These are phyloP conservation scores for Pseudonitzschia delicatissima DNA, from an alignment of 108 stramenopile species.

Conservation along the genomic window DNA sequence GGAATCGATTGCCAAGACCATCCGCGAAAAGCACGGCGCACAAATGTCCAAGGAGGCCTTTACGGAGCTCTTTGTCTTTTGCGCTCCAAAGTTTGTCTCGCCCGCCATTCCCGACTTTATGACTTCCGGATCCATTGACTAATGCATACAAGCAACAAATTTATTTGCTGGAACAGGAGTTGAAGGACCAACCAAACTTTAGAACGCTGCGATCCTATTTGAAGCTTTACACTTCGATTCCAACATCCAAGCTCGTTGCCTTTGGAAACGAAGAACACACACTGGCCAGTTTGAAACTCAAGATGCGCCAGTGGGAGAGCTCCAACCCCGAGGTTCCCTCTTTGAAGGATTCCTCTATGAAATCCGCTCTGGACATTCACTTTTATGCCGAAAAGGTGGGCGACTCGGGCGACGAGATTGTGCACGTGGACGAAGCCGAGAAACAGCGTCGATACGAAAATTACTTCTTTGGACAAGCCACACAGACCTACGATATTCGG, in stretches of 20 bases:
- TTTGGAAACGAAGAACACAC: conserved; percentile 77
- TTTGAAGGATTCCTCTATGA: conserved; percentile 25
- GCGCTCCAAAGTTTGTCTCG: conserved; percentile 87
- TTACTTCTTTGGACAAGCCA: conserved; percentile 79
- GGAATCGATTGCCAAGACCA: conserved; percentile 60
- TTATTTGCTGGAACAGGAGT: conserved; percentile 79
- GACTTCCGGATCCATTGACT: conserved; percentile 31
- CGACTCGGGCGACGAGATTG: conserved; percentile 38
- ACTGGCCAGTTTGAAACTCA: conserved; percentile 68
- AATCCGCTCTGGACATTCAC: conserved; percentile 81
- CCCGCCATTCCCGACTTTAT: conserved; percentile 80
- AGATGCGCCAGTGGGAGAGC: conserved; percentile 69
- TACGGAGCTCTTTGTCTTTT: conserved; percentile 75
- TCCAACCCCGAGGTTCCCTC: conserved; percentile 19
- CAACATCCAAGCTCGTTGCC: conserved; percentile 79
- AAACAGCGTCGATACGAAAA: conserved; percentile 83
- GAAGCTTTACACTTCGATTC: conserved; percentile 93
- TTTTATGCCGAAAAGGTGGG: conserved; percentile 41
- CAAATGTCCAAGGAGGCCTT: conserved; percentile 80
- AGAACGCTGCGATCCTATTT: conserved; percentile 91
- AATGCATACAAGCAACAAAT: conserved; percentile 84
- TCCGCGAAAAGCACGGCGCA: conserved; percentile 88
- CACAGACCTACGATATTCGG: conserved; percentile 68
- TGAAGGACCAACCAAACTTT: conserved; percentile 60
- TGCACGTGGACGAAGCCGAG: conserved; percentile 85